Percentiles rank a stretch among this genome's conserved stretches.
These are phyloP conservation scores for Tylopilus subfusipes DNA, from an alignment of 768 basidiomycete species.

Conservation along the genomic window DNA sequence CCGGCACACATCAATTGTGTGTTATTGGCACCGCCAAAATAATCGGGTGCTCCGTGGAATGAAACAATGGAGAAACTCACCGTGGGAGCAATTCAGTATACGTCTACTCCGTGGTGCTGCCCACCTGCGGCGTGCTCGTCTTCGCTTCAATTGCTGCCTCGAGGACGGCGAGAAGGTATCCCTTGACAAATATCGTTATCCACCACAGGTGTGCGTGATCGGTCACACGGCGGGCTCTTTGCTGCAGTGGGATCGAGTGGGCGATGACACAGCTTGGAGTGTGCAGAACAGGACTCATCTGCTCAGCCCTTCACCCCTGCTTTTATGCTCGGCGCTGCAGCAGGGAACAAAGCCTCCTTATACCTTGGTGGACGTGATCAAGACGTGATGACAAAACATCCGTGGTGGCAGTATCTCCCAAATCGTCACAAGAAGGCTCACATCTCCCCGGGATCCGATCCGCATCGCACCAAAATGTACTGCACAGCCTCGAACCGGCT, in stretches of 20 bases:
- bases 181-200: slow-evolving; percentile 24
- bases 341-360: slow-evolving; percentile 8
- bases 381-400: slow-evolving; percentile 14
- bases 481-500: slow-evolving; percentile 19
- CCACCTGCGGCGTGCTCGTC: slow-evolving; percentile 14
- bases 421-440: neutral
- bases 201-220: slow-evolving; percentile 20
- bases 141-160: slow-evolving; percentile 35
- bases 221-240: slow-evolving; percentile 11
- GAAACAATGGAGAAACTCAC: slow-evolving; percentile 33
- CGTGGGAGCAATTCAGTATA: slow-evolving; percentile 25
- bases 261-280: slow-evolving; percentile 10
- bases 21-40: slow-evolving; percentile 29
- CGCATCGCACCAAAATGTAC: slow-evolving; percentile 7
- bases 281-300: neutral
- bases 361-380: slow-evolving; percentile 1
- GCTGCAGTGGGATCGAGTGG: slow-evolving; percentile 12
- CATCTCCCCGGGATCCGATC: slow-evolving; percentile 13
- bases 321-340: slow-evolving; percentile 22
- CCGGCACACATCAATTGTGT: slow-evolving; percentile 21
- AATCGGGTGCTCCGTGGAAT: slow-evolving; percentile 21
- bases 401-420: slow-evolving; percentile 12
- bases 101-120: slow-evolving; percentile 10
- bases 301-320: slow-evolving; percentile 3
- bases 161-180: slow-evolving; percentile 29